Evolutionary conservation across 1,139 yeast species (phyloP).

Genomic region (Magnusiomyces ingens): DNA sequence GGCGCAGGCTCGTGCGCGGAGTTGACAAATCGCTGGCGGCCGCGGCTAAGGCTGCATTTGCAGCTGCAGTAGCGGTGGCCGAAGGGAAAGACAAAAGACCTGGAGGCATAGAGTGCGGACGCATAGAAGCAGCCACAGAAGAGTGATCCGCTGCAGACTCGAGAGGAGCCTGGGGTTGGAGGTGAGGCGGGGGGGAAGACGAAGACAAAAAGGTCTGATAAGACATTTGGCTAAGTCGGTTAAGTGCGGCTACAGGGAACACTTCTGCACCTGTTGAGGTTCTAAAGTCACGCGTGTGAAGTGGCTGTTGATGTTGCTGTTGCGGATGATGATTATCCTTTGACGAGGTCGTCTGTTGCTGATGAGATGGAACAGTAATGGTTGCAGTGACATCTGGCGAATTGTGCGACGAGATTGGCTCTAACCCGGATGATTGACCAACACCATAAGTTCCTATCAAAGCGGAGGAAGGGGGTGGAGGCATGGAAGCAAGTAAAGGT

Average conservation of each 20-base stretch:
- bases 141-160: neutral
- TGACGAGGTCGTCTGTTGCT: no score
- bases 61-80: no score
- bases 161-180: neutral
- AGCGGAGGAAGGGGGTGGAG: slow-evolving; percentile 9
- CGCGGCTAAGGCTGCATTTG: no score
- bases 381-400: neutral
- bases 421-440: no score
- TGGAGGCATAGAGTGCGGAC: neutral
- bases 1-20: no score
- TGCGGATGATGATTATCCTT: neutral
- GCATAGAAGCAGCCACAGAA: neutral
- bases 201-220: neutral
- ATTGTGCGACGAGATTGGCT: neutral
- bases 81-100: no score
- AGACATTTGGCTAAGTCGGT: neutral
- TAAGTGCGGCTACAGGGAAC: neutral
- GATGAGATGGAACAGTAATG: neutral
- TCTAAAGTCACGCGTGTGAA: slow-evolving; percentile 7
- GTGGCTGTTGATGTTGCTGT: neutral
- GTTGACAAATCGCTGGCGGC: no score
- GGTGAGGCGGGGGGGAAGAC: neutral
- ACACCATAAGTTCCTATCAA: slow-evolving; percentile 1
- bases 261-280: slow-evolving; percentile 1
- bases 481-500: slow-evolving; percentile 12